Conservation (phyloP, 352 stramenopile species). For the Phytopythium montanum region DNA sequence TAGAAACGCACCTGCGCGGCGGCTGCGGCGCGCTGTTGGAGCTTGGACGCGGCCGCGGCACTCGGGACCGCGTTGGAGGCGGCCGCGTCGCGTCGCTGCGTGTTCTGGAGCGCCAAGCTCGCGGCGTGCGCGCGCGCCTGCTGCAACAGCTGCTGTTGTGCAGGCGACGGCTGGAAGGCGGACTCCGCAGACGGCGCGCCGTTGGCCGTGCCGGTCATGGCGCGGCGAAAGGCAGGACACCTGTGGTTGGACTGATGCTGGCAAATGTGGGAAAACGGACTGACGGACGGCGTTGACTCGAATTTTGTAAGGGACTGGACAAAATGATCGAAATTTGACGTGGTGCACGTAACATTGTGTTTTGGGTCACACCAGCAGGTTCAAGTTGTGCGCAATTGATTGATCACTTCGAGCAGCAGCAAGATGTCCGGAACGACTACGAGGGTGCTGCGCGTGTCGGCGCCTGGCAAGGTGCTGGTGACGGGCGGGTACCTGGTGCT, state of each 20-base stretch:
- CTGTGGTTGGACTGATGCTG: not conserved
- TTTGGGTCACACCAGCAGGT: not conserved
- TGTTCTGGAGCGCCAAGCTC: constrained; percentile 7
- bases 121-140: constrained; percentile 8
- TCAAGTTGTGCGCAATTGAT: not conserved
- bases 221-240: not conserved
- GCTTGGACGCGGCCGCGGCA: constrained; percentile 7
- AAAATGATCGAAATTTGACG: not conserved
- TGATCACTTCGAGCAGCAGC: too few species aligned
- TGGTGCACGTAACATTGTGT: not conserved
- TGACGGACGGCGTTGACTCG: not conserved
- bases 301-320: too few species aligned
- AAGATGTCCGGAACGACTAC: not conserved
- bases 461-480: constrained; percentile 96
- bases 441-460: constrained; percentile 68
- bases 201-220: constrained; percentile 6
- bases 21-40: constrained; percentile 61
- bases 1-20: constrained; percentile 38
- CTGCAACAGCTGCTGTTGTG: constrained; percentile 10
- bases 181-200: not conserved
- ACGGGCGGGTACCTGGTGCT: constrained; percentile 96
- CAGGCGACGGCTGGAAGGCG: constrained; percentile 3
- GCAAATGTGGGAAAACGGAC: not conserved
- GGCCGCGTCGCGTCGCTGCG: not conserved
- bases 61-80: not conserved